A percentile compares a stretch with the other conserved stretches of the same genome.
Conservation (phyloP, 495 filamentous ascomycete species). For the Aspergillus asperescens region DNA sequence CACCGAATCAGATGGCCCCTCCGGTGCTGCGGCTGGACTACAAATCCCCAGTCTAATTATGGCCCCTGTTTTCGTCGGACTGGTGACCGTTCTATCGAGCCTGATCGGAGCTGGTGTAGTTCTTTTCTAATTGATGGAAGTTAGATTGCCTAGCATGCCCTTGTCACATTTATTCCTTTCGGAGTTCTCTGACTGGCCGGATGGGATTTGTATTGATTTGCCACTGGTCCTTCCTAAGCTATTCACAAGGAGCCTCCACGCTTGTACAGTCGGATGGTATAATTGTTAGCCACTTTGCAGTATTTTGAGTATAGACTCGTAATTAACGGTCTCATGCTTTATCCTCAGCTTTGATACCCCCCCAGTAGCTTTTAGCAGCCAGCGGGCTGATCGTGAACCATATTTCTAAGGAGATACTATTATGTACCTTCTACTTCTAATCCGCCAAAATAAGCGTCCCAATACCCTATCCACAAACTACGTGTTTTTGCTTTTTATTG, state of each 20-base stretch:
- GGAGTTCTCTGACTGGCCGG: conserved; percentile 14
- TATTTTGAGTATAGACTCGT: conserved; percentile 16
- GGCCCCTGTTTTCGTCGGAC: conserved; percentile 49
- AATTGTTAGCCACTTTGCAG: conserved; percentile 5
- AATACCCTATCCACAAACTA: too few species aligned
- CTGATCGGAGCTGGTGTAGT: conserved; percentile 59
- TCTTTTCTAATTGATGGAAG: conserved; percentile 29
- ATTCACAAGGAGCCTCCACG: neutral
- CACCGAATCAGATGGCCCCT: conserved; percentile 10
- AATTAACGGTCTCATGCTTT: conserved; percentile 5
- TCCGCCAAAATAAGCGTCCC: too few species aligned
- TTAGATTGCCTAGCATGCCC: conserved; percentile 6
- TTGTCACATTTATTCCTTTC: conserved; percentile 18
- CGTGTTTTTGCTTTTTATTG: too few species aligned
- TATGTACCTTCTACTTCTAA: too few species aligned
- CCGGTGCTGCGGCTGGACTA: conserved; percentile 43
- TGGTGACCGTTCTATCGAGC: conserved; percentile 53
- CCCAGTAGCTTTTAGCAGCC: too few species aligned
- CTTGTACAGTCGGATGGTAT: conserved; percentile 20
- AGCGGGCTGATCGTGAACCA: too few species aligned
- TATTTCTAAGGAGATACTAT: too few species aligned
- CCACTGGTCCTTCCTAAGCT: neutral
- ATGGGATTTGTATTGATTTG: neutral
- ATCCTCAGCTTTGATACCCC: neutral
- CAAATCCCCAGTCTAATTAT: conserved; percentile 45